Conservation (phyloP, 164 flowering plant genomes). For the Brasenia schreberi region DNA sequence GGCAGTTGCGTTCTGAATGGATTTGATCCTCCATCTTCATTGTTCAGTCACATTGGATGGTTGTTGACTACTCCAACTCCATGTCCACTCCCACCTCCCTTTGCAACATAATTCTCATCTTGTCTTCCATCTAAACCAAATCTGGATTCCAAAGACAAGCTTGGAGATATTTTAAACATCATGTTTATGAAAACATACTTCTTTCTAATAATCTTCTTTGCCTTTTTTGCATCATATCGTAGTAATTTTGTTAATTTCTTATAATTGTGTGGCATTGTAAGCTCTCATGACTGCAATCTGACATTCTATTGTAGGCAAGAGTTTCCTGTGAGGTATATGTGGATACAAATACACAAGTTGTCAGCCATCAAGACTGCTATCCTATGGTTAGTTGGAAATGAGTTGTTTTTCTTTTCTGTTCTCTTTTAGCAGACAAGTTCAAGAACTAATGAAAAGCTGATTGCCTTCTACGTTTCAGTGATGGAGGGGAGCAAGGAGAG, state of each 20-base stretch:
- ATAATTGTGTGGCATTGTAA: neutral
- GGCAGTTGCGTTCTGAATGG: too few species aligned
- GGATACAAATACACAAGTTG: conserved; percentile 28
- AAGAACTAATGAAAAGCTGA: neutral
- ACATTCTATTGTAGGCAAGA: conserved; percentile 23
- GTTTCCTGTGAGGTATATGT: conserved; percentile 40
- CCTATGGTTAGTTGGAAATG: conserved; percentile 20
- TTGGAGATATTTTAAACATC: too few species aligned
- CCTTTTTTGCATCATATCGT: neutral
- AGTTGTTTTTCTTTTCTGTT: neutral
- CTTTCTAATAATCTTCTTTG: neutral
- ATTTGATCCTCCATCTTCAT: too few species aligned
- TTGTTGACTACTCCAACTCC: too few species aligned
- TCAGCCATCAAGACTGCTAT: conserved; percentile 35
- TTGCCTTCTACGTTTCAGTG: neutral
- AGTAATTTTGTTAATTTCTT: neutral
- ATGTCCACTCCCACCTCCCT: too few species aligned
- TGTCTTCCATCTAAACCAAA: too few species aligned
- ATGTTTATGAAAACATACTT: too few species aligned
- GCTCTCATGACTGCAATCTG: neutral
- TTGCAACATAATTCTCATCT: too few species aligned
- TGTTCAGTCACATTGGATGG: too few species aligned
- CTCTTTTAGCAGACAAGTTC: too few species aligned
- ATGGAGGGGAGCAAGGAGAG: neutral
- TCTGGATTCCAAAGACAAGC: too few species aligned